Evolutionary conservation across 257 asterid genomes (phyloP).

Genomic region (Fraxinus anomala): DNA sequence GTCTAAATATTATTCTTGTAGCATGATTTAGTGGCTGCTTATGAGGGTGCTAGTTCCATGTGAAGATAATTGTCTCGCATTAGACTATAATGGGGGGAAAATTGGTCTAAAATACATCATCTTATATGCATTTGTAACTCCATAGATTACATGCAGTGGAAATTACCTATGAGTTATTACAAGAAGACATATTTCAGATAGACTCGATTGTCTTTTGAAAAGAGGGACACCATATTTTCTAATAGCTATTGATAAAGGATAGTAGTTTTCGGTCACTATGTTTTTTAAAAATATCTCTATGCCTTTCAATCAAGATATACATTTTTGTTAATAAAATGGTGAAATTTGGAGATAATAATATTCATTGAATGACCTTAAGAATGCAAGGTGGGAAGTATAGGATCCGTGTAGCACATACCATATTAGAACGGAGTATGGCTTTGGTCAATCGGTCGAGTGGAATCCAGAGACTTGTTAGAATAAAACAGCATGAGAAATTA

Average conservation of each 20-base stretch:
- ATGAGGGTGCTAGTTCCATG: neutral
- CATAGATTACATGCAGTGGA: neutral
- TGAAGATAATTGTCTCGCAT: neutral
- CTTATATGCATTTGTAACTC: conserved; percentile 3
- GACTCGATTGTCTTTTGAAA: neutral
- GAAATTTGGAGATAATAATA: neutral
- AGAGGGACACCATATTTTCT: conserved; percentile 9
- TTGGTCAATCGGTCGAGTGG: neutral
- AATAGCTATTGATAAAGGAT: neutral
- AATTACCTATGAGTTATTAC: conserved; percentile 6
- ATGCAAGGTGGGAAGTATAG: neutral
- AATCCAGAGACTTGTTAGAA: neutral
- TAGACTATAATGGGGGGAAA: neutral
- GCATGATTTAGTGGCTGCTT: neutral
- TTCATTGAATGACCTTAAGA: neutral
- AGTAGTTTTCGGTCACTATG: neutral
- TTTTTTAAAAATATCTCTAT: neutral
- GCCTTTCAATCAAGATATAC: neutral
- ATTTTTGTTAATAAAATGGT: neutral
- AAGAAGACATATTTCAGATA: neutral
- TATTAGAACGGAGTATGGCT: neutral
- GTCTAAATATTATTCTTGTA: conserved; percentile 6
- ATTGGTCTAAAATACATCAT: conserved; percentile 2
- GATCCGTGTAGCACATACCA: neutral
- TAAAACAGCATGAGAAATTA: neutral